These are phyloP conservation scores for Trichoderma koningiopsis DNA, from an alignment of 2,329 filamentous ascomycete genomes.

Conservation along the genomic window DNA sequence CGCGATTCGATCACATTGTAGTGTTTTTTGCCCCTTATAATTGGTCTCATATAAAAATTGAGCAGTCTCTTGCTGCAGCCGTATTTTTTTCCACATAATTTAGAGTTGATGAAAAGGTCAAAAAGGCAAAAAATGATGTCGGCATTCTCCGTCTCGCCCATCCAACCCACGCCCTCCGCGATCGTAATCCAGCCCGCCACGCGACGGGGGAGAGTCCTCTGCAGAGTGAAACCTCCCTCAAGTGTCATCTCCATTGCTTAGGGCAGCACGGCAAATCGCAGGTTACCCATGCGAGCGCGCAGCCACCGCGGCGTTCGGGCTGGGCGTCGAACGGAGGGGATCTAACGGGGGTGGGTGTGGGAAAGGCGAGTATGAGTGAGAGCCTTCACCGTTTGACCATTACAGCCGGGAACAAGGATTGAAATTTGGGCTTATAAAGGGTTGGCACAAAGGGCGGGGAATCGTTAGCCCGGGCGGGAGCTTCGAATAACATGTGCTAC, in stretches of 20 bases:
- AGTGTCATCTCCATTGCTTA: slow-evolving; percentile 71
- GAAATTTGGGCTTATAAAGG: slow-evolving; percentile 33
- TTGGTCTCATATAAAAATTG: not conserved
- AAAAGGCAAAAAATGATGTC: slow-evolving; percentile 50
- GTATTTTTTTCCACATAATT: not conserved
- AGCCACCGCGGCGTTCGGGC: slow-evolving; percentile 68
- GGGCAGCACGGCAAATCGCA: slow-evolving; percentile 56
- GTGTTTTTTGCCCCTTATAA: not conserved
- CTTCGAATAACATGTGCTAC: not conserved
- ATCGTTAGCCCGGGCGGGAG: not conserved
- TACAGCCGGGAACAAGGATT: slow-evolving; percentile 51
- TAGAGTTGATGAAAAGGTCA: slow-evolving; percentile 15
- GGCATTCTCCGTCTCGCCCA: slow-evolving; percentile 56
- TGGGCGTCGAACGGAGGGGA: slow-evolving; percentile 61
- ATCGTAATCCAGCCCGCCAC: slow-evolving; percentile 71
- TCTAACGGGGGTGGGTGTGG: slow-evolving; percentile 58
- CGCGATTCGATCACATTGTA: not conserved
- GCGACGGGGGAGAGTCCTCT: slow-evolving; percentile 70
- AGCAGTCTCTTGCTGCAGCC: too few species aligned
- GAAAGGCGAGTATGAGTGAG: slow-evolving; percentile 52
- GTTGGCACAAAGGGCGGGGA: not conserved
- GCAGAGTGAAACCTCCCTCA: slow-evolving; percentile 74
- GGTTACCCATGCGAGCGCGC: slow-evolving; percentile 68
- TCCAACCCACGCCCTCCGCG: slow-evolving; percentile 61
- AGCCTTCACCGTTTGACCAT: slow-evolving; percentile 64